Evolutionary conservation across 2,329 filamentous ascomycete genomes (phyloP), one percentile per base, ranked within the genome.

Genomic region (Aspergillus persii): DNA sequence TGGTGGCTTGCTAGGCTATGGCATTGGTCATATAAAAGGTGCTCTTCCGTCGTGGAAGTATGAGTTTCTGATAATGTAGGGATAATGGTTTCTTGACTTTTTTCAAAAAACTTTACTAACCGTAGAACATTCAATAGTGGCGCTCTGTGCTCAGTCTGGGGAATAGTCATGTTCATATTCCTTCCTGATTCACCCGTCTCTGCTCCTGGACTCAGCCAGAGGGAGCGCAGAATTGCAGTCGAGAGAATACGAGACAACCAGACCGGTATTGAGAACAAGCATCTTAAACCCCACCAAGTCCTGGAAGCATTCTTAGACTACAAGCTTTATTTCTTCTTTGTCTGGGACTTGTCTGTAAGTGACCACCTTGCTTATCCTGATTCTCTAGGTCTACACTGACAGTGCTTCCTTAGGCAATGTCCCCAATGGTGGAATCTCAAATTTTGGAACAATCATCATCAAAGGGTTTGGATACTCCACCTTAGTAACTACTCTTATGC

Each of bases 11-110:
- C 69, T 85, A 0, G 82, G 83, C 0, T 88, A 84, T 57, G 85
- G 81, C 0, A 87, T 88, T 50, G 86, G 86, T 1, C 79, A 86
- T 62, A 85, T 86, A 63, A 76, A 79, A 44, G 84, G 83, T 12
- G 75, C 78, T 1, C 76, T 89, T 23, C 77, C 81, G 0, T 83
- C 81, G 0, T 90, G 87, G 87, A 85, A 84, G 67, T 89, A 87
- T 63, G 86, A 89, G 56, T 90, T 90, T 68, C 73, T 90, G 15
- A 81, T 90, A n/a, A 86, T 86, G 75, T 78, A 68, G 50, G 68
- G 29, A 29, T 4, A 4, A 3, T 3, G 1, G 44, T 8, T 23
- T 4, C 12, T 31, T 6, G 9, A 39, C 18, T 18, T 1, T n/a
- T 1, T n/a, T 2, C 3, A 4, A n/a, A 7, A 29, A 23, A 46